A percentile compares a stretch with the other conserved stretches of the same genome.
Evolutionary conservation across 768 basidiomycete genomes (phyloP).

Genomic region (Rhodocollybia butyracea): DNA sequence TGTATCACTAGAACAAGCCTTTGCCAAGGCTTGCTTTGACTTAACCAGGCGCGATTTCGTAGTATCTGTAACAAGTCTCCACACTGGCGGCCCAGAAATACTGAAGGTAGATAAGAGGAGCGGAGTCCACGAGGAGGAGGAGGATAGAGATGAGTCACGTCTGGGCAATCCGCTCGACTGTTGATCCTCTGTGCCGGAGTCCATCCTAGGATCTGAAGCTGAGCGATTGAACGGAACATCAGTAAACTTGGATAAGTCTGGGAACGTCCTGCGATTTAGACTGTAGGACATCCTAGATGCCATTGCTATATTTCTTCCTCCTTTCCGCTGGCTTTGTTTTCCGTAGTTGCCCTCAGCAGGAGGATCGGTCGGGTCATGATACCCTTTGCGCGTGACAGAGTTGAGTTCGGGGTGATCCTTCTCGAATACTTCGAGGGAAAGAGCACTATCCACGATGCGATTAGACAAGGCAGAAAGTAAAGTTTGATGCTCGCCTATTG

Average conservation of each 20-base stretch:
- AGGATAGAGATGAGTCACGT: not conserved
- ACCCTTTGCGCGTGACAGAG: not conserved
- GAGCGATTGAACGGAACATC: not conserved
- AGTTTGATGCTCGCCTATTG: slow-evolving; percentile 66
- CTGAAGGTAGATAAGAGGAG: slow-evolving; percentile 39
- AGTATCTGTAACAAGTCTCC: not conserved
- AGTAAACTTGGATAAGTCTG: slow-evolving; percentile 20
- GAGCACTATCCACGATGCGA: not conserved
- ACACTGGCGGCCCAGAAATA: slow-evolving; percentile 38
- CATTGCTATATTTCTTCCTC: no score
- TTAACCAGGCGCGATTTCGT: slow-evolving; percentile 37
- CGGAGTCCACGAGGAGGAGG: slow-evolving; percentile 14
- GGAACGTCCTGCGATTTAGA: slow-evolving; percentile 25
- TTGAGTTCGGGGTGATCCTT: not conserved
- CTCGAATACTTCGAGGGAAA: slow-evolving; percentile 1
- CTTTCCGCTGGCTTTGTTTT: no score
- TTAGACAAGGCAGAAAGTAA: not conserved
- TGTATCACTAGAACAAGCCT: no score
- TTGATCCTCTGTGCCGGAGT: not conserved
- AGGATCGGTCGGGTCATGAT: not conserved
- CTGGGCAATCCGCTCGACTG: no score
- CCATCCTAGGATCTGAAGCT: not conserved
- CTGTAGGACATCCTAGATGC: no score
- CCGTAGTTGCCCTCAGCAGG: not conserved
- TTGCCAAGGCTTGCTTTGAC: slow-evolving; percentile 24